Evolutionary conservation across 2,329 filamentous ascomycete genomes (phyloP).

Genomic region (Sporothrix brunneoviolacea): DNA sequence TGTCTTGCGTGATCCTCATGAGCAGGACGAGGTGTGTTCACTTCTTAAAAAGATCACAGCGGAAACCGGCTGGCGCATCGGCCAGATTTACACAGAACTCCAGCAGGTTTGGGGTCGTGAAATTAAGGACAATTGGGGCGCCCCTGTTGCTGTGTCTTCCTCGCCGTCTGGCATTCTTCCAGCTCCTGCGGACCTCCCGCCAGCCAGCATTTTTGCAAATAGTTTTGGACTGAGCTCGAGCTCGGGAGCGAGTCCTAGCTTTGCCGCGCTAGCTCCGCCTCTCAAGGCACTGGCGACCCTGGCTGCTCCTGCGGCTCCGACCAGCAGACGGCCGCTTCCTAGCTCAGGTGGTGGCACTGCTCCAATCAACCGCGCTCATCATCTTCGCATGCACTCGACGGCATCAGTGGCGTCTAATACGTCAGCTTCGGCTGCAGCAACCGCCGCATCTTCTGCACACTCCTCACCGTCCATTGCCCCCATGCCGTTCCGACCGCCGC

Average conservation of each 20-base stretch:
- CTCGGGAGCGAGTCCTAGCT: not conserved
- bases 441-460: slow-evolving; percentile 4
- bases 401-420: not conserved
- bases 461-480: slow-evolving; percentile 23
- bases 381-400: not conserved
- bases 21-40: slow-evolving; percentile 73
- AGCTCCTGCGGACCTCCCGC: not conserved
- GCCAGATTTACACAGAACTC: slow-evolving; percentile 64
- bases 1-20: slow-evolving; percentile 58
- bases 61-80: slow-evolving; percentile 73
- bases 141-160: not conserved
- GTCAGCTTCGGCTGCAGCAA: not conserved
- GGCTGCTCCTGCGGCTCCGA: not conserved
- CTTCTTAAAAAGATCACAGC: slow-evolving; percentile 70
- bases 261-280: not conserved
- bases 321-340: not conserved
- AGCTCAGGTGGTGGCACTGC: too few species aligned
- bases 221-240: not conserved
- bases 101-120: slow-evolving; percentile 74
- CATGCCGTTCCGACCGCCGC: slow-evolving; percentile 24
- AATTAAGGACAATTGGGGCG: slow-evolving; percentile 21
- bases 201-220: not conserved
- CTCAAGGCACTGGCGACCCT: not conserved
- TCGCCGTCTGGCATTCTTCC: not conserved
- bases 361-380: not conserved